Base-by-base conservation (phyloP, 495 filamentous ascomycete species). In the Astrothelium macrocarpum region DNA sequence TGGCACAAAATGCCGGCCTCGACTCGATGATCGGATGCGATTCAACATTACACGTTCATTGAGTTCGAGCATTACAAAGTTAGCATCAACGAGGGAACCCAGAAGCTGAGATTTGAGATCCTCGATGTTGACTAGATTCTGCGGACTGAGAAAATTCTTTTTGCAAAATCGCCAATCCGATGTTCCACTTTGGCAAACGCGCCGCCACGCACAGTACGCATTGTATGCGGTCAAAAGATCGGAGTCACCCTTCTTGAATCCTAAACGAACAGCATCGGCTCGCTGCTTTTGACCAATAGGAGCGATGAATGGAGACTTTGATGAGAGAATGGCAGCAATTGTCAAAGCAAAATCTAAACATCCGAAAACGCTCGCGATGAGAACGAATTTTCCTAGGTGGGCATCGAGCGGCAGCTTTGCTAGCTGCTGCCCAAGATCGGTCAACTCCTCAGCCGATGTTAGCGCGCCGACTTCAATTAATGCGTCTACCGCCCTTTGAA, bases 211-310 rank as follows among this genome's bases (percentile, higher is more conserved):
- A 53, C 82, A 81, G 73, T 97, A 98, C 0, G 91, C 94, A 67
- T 96, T 96, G 77, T 96, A 98, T 0, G 89, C 82, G 0, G 94
- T 97, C 14, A 96, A 76, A 0, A 97, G 80, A 73, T 98, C 94
- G 5, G 94, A 97, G 72, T 95, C 89, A 39, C 90, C 89, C 74
- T 84, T 84, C 67, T 86, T 88, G 78, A 95, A 97, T 1, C 83
- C 85, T 18, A 87, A 77, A 16, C 90, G 80, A 2, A 88, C 87
- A 9, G 81, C 77, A 64, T 97, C 88, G 25, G 91, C 90, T 69
- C 94, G 90, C 20, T 81, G 80, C 59, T 87, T 85, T 18, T 90
- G 87, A 1, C 90, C 91, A 71, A 96, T 87, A 0, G 92, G 86
- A 25, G 88, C 87, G 2, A 89, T 80, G 70, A 98, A 98, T 0